These are phyloP conservation scores for Cordyceps javanica DNA, from an alignment of 2,329 filamentous ascomycete species.

Conservation along the genomic window DNA sequence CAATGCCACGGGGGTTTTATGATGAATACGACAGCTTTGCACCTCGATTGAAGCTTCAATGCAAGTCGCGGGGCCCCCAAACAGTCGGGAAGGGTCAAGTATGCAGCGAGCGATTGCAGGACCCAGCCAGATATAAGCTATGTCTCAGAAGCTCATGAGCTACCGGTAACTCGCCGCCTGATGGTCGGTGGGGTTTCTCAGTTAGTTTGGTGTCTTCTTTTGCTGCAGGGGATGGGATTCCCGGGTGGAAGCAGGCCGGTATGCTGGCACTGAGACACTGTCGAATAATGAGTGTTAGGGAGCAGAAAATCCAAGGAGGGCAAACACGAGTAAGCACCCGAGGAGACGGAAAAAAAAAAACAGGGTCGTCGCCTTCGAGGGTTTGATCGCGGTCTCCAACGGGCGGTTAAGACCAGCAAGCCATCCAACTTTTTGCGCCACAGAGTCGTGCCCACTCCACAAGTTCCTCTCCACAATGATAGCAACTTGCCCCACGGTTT, in stretches of 20 bases:
- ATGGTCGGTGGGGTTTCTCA: neutral
- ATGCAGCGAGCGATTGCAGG: slow-evolving; percentile 6
- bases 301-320: neutral
- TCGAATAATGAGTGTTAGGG: neutral
- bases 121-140: neutral
- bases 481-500: neutral
- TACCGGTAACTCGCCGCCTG: neutral
- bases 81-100: neutral
- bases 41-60: neutral
- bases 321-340: neutral
- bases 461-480: neutral
- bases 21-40: neutral
- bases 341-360: neutral
- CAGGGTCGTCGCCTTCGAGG: neutral
- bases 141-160: slow-evolving; percentile 8
- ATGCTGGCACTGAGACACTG: neutral
- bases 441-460: slow-evolving; percentile 4
- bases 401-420: neutral
- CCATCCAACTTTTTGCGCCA: neutral
- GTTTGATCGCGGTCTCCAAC: slow-evolving; percentile 5
- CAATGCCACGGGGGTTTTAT: no score
- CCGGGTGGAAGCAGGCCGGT: neutral
- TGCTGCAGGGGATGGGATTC: neutral
- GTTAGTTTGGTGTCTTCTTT: neutral
- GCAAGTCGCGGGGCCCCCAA: no score